A percentile compares a stretch with the other conserved stretches of the same genome.
Conservation (phyloP, 2,329 filamentous ascomycete species). For the Trichoderma polysporum region DNA sequence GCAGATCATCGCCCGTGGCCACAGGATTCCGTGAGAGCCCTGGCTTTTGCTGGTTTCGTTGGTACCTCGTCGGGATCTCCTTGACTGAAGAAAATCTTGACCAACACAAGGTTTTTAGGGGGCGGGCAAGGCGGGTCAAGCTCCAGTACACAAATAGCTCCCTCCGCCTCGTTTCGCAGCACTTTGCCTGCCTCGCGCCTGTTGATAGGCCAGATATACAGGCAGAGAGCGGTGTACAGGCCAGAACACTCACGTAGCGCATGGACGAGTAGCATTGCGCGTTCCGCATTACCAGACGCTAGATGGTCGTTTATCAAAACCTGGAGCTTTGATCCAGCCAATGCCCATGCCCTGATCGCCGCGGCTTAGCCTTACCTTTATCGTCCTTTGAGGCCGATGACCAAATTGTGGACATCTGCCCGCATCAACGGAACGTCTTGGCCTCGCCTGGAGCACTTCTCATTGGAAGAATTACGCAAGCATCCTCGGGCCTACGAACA, state of each 20-base stretch:
- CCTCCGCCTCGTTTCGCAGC: neutral
- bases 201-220: neutral
- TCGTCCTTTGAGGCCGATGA: neutral
- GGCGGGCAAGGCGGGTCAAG: conserved; percentile 1
- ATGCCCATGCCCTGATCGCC: neutral
- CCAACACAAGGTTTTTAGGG: neutral
- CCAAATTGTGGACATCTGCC: neutral
- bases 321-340: neutral
- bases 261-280: neutral
- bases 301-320: neutral
- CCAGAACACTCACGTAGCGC: neutral
- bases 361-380: neutral
- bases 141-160: neutral
- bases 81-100: neutral
- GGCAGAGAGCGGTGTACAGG: conserved; percentile 3
- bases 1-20: conserved; percentile 1
- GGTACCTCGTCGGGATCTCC: neutral
- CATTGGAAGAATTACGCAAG: conserved; percentile 7
- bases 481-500: neutral
- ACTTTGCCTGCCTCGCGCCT: neutral
- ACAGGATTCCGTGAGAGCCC: neutral
- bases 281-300: neutral
- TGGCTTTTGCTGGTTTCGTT: neutral
- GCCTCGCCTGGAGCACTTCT: neutral
- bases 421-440: conserved; percentile 8